Evolutionary conservation across 495 filamentous ascomycete genomes (phyloP), one percentile per base, ranked within the genome.

Genomic region (Gamarada debralockiae): DNA sequence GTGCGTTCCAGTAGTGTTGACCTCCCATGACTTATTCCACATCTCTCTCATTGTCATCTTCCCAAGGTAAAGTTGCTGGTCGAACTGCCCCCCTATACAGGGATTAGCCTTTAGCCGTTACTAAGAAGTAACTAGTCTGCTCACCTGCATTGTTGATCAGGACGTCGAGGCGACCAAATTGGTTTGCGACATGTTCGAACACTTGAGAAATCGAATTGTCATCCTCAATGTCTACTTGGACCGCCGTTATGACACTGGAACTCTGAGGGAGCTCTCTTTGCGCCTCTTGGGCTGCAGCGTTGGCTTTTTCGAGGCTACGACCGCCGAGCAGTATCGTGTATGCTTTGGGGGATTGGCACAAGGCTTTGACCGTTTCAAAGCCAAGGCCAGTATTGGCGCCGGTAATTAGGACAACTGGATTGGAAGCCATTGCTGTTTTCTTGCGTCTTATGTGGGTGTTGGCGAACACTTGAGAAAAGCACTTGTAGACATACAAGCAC

Each of bases 71-170:
- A 58, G 21, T 20, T 58, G 38, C 13, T 24, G 42, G 20, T 53
- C 49, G 15, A 48, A 50, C 24, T 41, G 33, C n/a, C 8, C 50
- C 3, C 55, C 55, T 58, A 39, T 17, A 23, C 3, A 14, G 17
- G 18, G 3, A 50, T 45, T 50, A 45, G 39, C 10, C 2, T n/a
- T 5, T 31, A 2, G 18, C 43, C 15, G 3, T 17, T 46, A 39
- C 42, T 7, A 31, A 37, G 17, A 33, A 8, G 14, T 52, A 40
- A 40, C 76, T 70, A 53, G 73, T 68, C 22, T 59, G 55, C 14
- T 61, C 75, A 17, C 79, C 81, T 4, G 81, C 78, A 50, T 83
- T 85, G 58, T 83, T 82, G n/a, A 84, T 71, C 10, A 85, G 61
- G 0, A 81, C 67, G 44, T 85, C 79, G 21, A 84, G 66, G 4